Base-by-base conservation (phyloP, 202 grass and related monocot genomes). In the Saccharum hybrid region DNA sequence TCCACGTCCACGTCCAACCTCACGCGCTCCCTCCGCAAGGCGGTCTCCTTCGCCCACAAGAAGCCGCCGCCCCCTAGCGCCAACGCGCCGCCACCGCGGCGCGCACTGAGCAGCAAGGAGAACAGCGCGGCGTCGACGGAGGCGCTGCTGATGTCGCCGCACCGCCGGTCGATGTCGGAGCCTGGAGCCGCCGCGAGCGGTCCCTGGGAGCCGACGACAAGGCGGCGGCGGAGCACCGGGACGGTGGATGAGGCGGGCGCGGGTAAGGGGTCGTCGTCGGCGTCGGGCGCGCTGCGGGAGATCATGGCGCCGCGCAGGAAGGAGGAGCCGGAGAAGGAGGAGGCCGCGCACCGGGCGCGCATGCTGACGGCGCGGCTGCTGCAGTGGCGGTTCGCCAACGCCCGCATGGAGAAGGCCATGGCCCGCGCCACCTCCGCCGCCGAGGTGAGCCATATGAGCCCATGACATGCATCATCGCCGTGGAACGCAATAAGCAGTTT, bases 361-460 rank as follows among this genome's bases (percentile, higher is more conserved):
- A 57, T 94, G 78, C 76, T 93, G 14, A 26, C 73, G 22, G 71
- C 73, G 80, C 88, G 90, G 28, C 80, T 98, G 61, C 76, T 88
- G 8, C 90, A 98, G 71, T 98, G 95, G 95, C 77, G 95, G 22
- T 95, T 94, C 74, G 82, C 88, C 76, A 98, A 98, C 84, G 92
- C 90, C 12, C 84, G 85, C 30, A 71, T 91, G 45, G 82, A 86
- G 63, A 82, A 61, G 51, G 82, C 87, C 49, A 69, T 85, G 74
- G 89, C 83, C 2, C 64, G 85, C 68, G 42, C 85, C 22, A 56
- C 68, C 49, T 90, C 82, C 66, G 71, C 86, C 11, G 93, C 95
- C 31, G 85, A 95, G 92, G 95, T 98, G 36, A 69, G 73, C 36
- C 18, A 23, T n/a, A 23, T n/a, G 52, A 33, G 33, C 33, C 52